Percentiles rank a stretch among this genome's conserved stretches.
Evolutionary conservation across 2,329 filamentous ascomycete species (phyloP).

Genomic region (Pseudogymnoascus sp.): DNA sequence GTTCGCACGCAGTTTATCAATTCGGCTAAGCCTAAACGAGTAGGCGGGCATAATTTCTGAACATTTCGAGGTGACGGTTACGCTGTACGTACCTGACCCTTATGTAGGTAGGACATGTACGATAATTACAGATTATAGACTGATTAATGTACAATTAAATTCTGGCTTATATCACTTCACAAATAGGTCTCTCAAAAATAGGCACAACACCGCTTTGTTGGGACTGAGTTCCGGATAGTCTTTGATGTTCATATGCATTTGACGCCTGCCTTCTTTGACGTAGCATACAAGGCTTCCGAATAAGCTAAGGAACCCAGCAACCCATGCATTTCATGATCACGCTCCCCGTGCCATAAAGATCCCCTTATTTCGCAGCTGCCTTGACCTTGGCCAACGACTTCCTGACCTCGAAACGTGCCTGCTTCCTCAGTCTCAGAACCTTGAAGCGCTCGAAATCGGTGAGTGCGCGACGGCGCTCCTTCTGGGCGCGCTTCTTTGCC

Average conservation of each 20-base stretch:
- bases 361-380: constrained; percentile 58
- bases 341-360: constrained; percentile 29
- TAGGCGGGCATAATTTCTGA: constrained; percentile 7
- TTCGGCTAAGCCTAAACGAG: constrained; percentile 8
- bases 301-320: constrained; percentile 51
- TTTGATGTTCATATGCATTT: constrained; percentile 53
- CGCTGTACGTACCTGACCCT: background rate
- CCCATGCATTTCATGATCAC: constrained; percentile 40
- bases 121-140: background rate
- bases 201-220: background rate
- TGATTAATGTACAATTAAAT: constrained; percentile 1
- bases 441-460: constrained; percentile 99
- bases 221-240: constrained; percentile 18
- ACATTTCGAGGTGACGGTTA: constrained; percentile 1
- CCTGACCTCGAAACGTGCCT: constrained; percentile 95
- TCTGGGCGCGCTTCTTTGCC: constrained; percentile 87
- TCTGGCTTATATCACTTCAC: background rate
- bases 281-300: constrained; percentile 58
- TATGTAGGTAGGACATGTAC: background rate
- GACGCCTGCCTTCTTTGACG: constrained; percentile 53
- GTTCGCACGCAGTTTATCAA: constrained; percentile 5
- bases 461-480: constrained; percentile 77
- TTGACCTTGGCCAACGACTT: constrained; percentile 93
- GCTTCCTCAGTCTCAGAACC: constrained; percentile 98
- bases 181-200: background rate